Percentiles rank a stretch among this genome's conserved stretches.
phyloP scores from a whole-genome alignment of 768 basidiomycete genomes.

The Neoboletus brunneissimus region DNA sequence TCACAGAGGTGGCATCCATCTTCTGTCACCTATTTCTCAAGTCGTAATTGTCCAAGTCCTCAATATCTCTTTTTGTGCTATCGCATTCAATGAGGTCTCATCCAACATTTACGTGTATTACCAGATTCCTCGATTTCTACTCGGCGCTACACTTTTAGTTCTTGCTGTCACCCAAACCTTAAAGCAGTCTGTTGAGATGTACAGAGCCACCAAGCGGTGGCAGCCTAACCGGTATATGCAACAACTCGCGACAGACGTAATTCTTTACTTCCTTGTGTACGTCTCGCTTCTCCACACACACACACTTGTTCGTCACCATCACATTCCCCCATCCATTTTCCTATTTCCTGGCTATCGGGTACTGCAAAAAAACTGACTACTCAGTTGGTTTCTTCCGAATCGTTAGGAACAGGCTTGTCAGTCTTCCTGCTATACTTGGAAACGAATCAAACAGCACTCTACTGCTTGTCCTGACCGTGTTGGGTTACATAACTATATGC shows the following conservation, averaged over 20 bases:
- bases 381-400: no score
- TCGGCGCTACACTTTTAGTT: background rate
- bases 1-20: no score
- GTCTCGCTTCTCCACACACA: background rate
- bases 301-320: background rate
- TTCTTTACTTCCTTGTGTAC: slow-evolving; percentile 8
- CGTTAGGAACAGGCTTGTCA: background rate
- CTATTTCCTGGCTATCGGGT: no score
- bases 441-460: background rate
- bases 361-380: background rate
- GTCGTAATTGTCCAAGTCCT: no score
- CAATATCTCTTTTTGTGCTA: background rate
- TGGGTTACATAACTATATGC: background rate
- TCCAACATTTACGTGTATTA: background rate
- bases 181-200: background rate
- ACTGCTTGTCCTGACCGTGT: background rate
- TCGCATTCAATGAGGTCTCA: background rate
- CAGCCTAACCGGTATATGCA: slow-evolving; percentile 6
- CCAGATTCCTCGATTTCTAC: background rate
- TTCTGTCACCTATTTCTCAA: no score
- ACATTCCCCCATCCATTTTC: background rate
- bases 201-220: slow-evolving; percentile 4
- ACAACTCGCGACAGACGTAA: background rate
- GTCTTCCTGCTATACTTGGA: background rate
- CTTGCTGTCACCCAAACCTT: background rate